Conservation (phyloP, 257 asterid species). For the Fraxinus excelsior region DNA sequence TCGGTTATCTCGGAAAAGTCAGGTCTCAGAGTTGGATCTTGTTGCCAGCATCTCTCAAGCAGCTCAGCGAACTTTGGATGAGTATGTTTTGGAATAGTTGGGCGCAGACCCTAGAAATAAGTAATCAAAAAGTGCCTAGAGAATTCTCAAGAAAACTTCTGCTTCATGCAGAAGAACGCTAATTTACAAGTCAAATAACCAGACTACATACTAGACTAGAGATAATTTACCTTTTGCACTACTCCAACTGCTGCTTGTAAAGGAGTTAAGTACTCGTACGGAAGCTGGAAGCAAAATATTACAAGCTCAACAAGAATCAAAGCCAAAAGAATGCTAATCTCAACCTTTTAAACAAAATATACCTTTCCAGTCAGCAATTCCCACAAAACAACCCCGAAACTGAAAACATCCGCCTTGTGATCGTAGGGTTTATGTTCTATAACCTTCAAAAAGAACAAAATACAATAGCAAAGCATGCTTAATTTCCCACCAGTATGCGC, state of each 20-base stretch:
- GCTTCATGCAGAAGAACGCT: not conserved
- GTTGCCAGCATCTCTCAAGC: conserved; percentile 96
- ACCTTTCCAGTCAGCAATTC: conserved; percentile 96
- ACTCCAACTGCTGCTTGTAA: conserved; percentile 98
- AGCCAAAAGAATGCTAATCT: conserved; percentile 5
- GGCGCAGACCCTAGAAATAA: conserved; percentile 73
- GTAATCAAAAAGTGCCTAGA: not conserved
- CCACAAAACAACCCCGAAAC: conserved; percentile 93
- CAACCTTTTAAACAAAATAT: conserved; percentile 11
- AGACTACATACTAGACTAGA: conserved; percentile 15
- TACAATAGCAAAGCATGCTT: conserved; percentile 26
- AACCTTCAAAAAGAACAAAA: conserved; percentile 58
- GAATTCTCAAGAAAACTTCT: not conserved
- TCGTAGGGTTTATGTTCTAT: conserved; percentile 93
- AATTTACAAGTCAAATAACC: conserved; percentile 1
- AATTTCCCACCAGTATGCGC: conserved; percentile 15
- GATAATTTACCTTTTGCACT: conserved; percentile 77
- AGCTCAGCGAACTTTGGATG: conserved; percentile 76
- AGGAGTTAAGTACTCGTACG: conserved; percentile 93
- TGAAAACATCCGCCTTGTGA: conserved; percentile 92
- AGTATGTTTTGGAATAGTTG: conserved; percentile 77
- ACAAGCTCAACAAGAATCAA: conserved; percentile 4
- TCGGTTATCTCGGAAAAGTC: conserved; percentile 79
- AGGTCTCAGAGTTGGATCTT: conserved; percentile 79
- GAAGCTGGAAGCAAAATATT: conserved; percentile 58